Evolutionary conservation across 768 basidiomycete species (phyloP), one percentile per base, ranked within the genome.

Genomic region (Boletus eberwhitei): DNA sequence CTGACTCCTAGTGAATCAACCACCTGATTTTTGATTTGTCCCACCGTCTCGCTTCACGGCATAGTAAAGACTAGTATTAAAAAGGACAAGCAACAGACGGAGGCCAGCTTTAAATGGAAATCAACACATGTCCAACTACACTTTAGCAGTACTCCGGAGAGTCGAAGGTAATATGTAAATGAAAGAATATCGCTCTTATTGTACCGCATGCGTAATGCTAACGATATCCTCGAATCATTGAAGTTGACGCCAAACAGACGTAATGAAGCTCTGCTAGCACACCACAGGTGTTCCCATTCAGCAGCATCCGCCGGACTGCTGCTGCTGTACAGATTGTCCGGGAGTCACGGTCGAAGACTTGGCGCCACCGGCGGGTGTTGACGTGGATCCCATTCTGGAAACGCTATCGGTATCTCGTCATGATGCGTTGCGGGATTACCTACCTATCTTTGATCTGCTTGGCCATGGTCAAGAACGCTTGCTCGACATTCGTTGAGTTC

Each of bases 401-500:
- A 34, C 39, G 38, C 0, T 43, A 16, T 51, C 19, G 59, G 48
- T 13, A 51, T 31, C 17, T 36, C 34, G 12, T 43, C 37, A 44
- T 34, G 22, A 32, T 35, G 11, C 26, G 16, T 5, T 17, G 13
- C 41, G 9, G 9, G 37, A 12, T 21, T 3, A 59, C 82, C 32
- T 64, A 88, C 90, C 90, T 85, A 72, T 93, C 91, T 71, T 93
- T 93, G 70, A 93, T 93, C 74, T 93, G 91, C 79, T 96, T 91
- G 4, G 97, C 95, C 84, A 99, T 92, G 31, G 94, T 95, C 79
- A 98, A 86, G 84, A 99, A 99, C 6, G 97, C 95, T 74, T 99
- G 93, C 73, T 99, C 97, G 56, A 99, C 97, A 64, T 97, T 97
- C 58, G 94, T 95, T 50, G 95, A 93, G 65, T 90, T 93, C 89